Base-by-base conservation (phyloP, 1,284 basidiomycete species). In the Stygiomarasmius scandens region DNA sequence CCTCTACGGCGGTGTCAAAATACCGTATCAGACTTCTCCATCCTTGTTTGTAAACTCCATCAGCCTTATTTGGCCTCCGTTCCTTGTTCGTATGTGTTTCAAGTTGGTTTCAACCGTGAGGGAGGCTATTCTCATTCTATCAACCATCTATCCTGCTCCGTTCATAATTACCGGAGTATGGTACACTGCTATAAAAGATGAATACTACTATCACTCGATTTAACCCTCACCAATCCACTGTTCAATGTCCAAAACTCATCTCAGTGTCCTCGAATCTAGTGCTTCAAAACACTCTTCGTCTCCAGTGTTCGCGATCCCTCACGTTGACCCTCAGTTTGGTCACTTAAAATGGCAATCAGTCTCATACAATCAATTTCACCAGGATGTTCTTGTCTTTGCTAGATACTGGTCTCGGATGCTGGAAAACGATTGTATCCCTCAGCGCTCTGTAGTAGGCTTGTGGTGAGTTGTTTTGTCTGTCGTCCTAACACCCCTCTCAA, bases 391-490 rank as follows among this genome's bases (percentile, higher is more conserved):
- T 61, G 64, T 73, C 43, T 78, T 75, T 56, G 84, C 85, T 27
- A 72, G 73, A 46, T 77, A 86, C 66, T 90, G 87, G 82, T 74
- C 76, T 38, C 69, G 68, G 14, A 65, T 70, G 19, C 74, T 90
- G 38, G 66, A 65, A 47, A 67, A 73, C 22, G 69, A 75, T 34
- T 74, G 75, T 34, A 74, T 89, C 51, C 67, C 74, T 38, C 72
- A 71, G 54, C 71, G 79, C 55, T 84, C 88, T 9, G 81, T 90
- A 45, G 75, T 90, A 46, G 88, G 87, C 22, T 68, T 89, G 56
- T 90, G 87, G 87, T 89, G 65, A 60, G 79, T 74, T 20, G 46
- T 25, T 49, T 32, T 34, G 29, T 58, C 50, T 19, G 46, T 54
- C 54, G 38, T 36, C 22, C 50, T 12, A 25, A 51, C 25, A 55